phyloP scores from a whole-genome alignment of 805 yeast species.

The Cyberlindnera subsufficiens region DNA sequence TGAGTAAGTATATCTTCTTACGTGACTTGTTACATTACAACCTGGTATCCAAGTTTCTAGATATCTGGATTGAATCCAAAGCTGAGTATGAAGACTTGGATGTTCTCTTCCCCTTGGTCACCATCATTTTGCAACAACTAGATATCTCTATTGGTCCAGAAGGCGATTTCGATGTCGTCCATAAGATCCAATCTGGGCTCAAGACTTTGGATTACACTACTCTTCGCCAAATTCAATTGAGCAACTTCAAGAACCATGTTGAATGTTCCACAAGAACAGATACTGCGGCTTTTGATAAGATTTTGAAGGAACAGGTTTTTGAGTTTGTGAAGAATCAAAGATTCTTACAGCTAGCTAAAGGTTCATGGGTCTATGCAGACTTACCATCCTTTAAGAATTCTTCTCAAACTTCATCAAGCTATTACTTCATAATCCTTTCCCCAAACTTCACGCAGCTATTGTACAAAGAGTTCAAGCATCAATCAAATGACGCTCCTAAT shows the following conservation, averaged over 20 bases:
- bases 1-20: constrained; percentile 36
- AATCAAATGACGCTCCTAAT: constrained; percentile 43
- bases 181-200: constrained; percentile 40
- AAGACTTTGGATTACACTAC: constrained; percentile 37
- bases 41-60: constrained; percentile 51
- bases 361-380: constrained; percentile 75
- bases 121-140: constrained; percentile 27
- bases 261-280: constrained; percentile 38
- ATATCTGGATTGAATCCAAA: constrained; percentile 59
- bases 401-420: constrained; percentile 27
- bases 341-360: constrained; percentile 62
- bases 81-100: constrained; percentile 49
- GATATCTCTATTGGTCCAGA: constrained; percentile 21
- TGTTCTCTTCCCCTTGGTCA: constrained; percentile 41
- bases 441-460: constrained; percentile 59
- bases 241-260: constrained; percentile 32
- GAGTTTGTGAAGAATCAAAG: constrained; percentile 75
- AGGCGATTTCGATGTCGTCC: constrained; percentile 26
- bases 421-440: constrained; percentile 55
- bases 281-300: constrained; percentile 41
- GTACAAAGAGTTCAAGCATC: constrained; percentile 51
- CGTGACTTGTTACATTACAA: constrained; percentile 53
- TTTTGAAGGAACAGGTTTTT: constrained; percentile 50
- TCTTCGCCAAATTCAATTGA: constrained; percentile 51
- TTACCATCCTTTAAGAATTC: constrained; percentile 34